These are phyloP conservation scores for Beta corolliflora DNA, from an alignment of 179 eudicot genomes.

Conservation along the genomic window DNA sequence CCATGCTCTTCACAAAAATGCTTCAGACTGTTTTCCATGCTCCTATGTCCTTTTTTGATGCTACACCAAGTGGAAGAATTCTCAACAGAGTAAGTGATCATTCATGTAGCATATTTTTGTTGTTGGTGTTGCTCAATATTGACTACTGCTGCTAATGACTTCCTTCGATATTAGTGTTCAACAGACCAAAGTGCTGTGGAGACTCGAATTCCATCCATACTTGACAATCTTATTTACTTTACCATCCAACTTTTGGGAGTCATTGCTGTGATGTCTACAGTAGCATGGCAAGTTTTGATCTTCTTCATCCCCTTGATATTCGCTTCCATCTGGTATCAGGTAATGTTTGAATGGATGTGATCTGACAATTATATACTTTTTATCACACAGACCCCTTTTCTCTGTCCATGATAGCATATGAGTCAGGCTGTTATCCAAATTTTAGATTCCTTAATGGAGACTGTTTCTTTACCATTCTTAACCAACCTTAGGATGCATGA, in stretches of 20 bases:
- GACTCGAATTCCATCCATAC: not conserved
- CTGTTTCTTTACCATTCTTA: too few species aligned
- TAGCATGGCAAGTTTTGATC: constrained; percentile 27
- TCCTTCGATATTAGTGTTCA: constrained; percentile 20
- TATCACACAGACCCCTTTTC: not conserved
- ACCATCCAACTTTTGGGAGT: constrained; percentile 2
- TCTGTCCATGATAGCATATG: not conserved
- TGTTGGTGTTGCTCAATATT: too few species aligned
- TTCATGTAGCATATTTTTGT: not conserved
- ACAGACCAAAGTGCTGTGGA: constrained; percentile 24
- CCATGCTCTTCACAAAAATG: constrained; percentile 23
- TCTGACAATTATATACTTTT: too few species aligned
- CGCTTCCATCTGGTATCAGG: constrained; percentile 27
- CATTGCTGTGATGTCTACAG: constrained; percentile 17
- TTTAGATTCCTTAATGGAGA: too few species aligned
- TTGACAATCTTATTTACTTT: not conserved
- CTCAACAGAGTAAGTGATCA: constrained; percentile 26
- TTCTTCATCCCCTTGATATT: constrained; percentile 22
- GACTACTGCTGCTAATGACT: not conserved
- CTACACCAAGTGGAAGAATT: constrained; percentile 32
- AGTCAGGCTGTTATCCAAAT: not conserved
- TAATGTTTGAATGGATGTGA: not conserved
- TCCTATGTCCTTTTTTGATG: constrained; percentile 30
- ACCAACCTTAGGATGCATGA: too few species aligned
- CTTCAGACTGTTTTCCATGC: constrained; percentile 22